Conservation (phyloP, 208 protist species). For the Wallacemonas sp. region DNA sequence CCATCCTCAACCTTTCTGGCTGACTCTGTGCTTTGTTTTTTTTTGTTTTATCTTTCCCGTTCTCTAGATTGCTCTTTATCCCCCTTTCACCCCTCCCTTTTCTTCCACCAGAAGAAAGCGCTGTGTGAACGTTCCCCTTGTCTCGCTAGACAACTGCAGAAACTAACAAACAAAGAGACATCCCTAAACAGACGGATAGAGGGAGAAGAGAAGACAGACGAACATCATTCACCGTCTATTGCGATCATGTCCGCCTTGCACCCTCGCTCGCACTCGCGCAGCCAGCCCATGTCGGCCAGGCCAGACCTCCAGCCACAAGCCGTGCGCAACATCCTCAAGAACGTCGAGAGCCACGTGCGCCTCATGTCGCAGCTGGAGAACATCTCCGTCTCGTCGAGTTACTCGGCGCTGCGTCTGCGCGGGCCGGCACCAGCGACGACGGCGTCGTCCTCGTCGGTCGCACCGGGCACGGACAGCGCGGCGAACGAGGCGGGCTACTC, state of each 20-base stretch:
- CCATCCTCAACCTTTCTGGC: too few relatives aligned
- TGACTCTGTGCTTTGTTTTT: too few relatives aligned
- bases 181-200: too few relatives aligned
- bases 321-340: slow-evolving; percentile 78
- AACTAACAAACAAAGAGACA: too few relatives aligned
- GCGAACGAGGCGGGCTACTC: slow-evolving; percentile 8
- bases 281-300: slow-evolving; percentile 19
- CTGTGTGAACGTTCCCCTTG: too few relatives aligned
- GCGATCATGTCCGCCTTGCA: not conserved
- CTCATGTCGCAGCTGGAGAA: slow-evolving; percentile 79
- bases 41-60: too few relatives aligned
- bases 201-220: too few relatives aligned
- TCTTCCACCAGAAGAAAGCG: too few relatives aligned
- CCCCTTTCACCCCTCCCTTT: too few relatives aligned
- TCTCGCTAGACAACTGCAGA: too few relatives aligned
- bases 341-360: slow-evolving; percentile 81
- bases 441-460: not conserved
- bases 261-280: slow-evolving; percentile 19
- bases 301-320: slow-evolving; percentile 15
- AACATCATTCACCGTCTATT: too few relatives aligned
- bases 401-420: slow-evolving; percentile 66
- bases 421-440: slow-evolving; percentile 10
- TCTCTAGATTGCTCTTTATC: too few relatives aligned
- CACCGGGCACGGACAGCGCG: not conserved
- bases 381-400: slow-evolving; percentile 69